Evolutionary conservation across 352 stramenopile genomes (phyloP).

Genomic region (Saprolegnia parasitica): DNA sequence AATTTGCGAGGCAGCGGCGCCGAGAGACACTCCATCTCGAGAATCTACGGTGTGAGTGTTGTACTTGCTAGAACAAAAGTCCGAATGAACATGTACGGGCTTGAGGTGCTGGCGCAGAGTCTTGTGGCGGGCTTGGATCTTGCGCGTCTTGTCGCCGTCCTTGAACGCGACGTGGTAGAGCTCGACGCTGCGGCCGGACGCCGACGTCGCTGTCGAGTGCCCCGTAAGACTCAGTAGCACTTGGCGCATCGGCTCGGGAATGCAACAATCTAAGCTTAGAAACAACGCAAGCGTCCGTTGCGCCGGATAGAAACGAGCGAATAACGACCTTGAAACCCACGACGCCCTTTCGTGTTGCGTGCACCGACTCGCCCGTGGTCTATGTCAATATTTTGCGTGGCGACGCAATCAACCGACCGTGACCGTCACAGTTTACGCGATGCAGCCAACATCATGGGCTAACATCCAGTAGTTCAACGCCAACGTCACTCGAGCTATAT

Average conservation of each 20-base stretch:
- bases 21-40: not conserved
- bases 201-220: not conserved
- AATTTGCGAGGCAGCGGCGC: slow-evolving; percentile 2
- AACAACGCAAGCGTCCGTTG: too few species aligned
- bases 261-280: too few species aligned
- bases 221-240: slow-evolving; percentile 14
- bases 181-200: slow-evolving; percentile 11
- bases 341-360: too few species aligned
- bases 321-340: too few species aligned
- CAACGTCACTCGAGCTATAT: not conserved
- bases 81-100: not conserved
- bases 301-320: too few species aligned
- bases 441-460: not conserved
- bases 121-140: slow-evolving; percentile 1
- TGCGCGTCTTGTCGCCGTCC: not conserved
- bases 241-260: not conserved
- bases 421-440: slow-evolving; percentile 5
- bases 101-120: slow-evolving; percentile 16
- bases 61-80: not conserved
- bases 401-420: too few species aligned
- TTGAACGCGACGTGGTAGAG: slow-evolving; percentile 27
- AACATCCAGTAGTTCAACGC: not conserved
- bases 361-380: too few species aligned
- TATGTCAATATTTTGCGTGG: too few species aligned
- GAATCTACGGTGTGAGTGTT: not conserved